Evolutionary conservation across 176 grass and related monocot species (phyloP), one percentile per base, ranked within the genome.

Genomic region (Otatea glauca): DNA sequence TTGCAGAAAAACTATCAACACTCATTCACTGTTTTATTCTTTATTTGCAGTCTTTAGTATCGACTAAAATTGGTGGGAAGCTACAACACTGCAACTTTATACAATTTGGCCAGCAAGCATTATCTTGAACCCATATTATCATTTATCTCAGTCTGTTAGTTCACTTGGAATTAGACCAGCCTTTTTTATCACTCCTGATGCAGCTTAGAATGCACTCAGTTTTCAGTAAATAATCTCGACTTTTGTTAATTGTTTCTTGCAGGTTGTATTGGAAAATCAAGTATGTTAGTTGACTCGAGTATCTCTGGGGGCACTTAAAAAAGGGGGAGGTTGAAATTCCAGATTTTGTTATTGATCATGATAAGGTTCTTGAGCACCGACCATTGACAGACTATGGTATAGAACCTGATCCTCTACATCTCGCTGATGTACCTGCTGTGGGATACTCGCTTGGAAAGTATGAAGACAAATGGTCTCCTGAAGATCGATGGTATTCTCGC

Each of bases 201-300:
- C 15, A 75, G 27, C 27, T 11, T 62, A 34, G 20, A 62, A 1
- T 81, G 55, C 15, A 62, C 20, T 6, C 15, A 11, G 5, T 6
- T 81, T 66, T 17, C 2, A 27, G 32, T 62, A 47, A 53, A 75
- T 37, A 39, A 0, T 16, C 65, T 56, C 9, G 62, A 88, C 37
- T 38, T 67, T 6, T 70, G 25, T 62, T 74, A 69, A 18, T 75
- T 83, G 7, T 84, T 47, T 14, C 2, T 84, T 91, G n/a, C 72
- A 99, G 90, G 35, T 59, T 99, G 25, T 99, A 99, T 81, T 96
- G 92, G 93, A 99, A 99, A 92, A 96, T 96, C 78, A 99, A 99
- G 84, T 99, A 99, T 38, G 68, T 96, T 72, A 99, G 86, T 63
- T 87, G 93, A 39, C 67, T 99, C 54, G 92, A 99, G 34, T 99